phyloP scores from a whole-genome alignment of 1,139 yeast genomes.

The Diutina neorugosa region DNA sequence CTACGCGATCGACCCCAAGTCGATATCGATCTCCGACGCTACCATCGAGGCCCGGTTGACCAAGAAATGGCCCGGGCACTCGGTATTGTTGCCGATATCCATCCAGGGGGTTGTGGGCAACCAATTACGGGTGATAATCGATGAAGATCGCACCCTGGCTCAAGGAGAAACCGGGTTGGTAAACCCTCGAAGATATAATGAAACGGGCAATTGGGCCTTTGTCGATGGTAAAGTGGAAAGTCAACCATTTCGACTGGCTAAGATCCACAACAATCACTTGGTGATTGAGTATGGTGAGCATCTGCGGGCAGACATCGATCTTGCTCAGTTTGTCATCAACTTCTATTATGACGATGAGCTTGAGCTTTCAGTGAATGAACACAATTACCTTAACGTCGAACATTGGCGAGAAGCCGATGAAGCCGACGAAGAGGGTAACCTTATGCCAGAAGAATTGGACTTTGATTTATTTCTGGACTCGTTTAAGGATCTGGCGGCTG shows the following conservation, averaged over 20 bases:
- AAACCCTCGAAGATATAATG: conserved; percentile 41
- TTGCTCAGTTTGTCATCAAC: conserved; percentile 38
- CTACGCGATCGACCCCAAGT: conserved; percentile 38
- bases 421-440: conserved; percentile 9
- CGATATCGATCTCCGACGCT: conserved; percentile 18
- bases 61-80: conserved; percentile 26
- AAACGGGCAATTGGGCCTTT: conserved; percentile 52
- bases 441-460: conserved; percentile 37
- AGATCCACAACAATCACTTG: conserved; percentile 13
- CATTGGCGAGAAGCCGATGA: conserved; percentile 45
- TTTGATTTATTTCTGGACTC: conserved; percentile 49
- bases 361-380: conserved; percentile 54
- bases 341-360: conserved; percentile 6
- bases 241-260: conserved; percentile 5
- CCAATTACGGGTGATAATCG: conserved; percentile 46
- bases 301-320: conserved; percentile 23
- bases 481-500: conserved; percentile 48
- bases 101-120: conserved; percentile 42
- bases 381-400: conserved; percentile 63
- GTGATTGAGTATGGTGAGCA: conserved; percentile 32
- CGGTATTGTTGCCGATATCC: conserved; percentile 37
- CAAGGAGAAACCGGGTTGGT: conserved; percentile 13
- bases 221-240: conserved; percentile 7
- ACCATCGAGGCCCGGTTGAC: conserved; percentile 31
- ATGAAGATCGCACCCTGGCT: conserved; percentile 38